Evolutionary conservation across 495 filamentous ascomycete species (phyloP), one percentile per base, ranked within the genome.

Genomic region (Pyronema domesticum): DNA sequence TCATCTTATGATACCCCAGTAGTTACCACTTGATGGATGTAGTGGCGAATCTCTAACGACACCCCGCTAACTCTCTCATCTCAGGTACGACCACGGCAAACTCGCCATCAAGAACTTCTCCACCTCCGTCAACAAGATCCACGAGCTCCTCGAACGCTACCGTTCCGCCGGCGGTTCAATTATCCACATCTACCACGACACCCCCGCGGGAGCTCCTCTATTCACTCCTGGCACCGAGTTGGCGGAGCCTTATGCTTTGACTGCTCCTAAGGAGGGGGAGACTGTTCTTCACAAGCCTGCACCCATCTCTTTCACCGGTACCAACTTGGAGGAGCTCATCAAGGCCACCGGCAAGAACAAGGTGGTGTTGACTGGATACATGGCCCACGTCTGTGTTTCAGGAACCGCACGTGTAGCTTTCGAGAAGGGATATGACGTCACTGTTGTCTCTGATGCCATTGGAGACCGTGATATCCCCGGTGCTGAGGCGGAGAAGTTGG

Each of bases 301-400:
- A 0, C 60, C 66, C 1, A 65, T 65, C 9, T 60, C 63, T 6
- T 68, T 68, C 49, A 64, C 60, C 5, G 54, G 47, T 14, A 69
- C 63, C 9, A 58, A 63, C 52, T 53, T 68, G 19, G 59, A 67
- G 17, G 55, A 55, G 35, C 58, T 58, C 39, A 19, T 67, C 11
- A 59, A 64, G 42, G 49, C 46, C 0, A 57, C 56, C 1, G 60
- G 61, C 9, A 63, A 51, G 55, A 61, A 60, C 10, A 67, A 68
- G 57, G 9, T 65, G 23, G 34, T 57, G 42, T n/a, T 46, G 10
- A 42, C 39, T 2, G 59, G 56, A n/a, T 61, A 63, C 19, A 66
- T 63, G 68, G 78, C 79, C 7, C 79, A 81, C 68, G 75, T 80
- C 3, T 82, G 78, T 65, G 71, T 82, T 9, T 76, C 71, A 0